Base-by-base conservation (phyloP, 2,329 filamentous ascomycete species). In the Coniochaeta sp. region DNA sequence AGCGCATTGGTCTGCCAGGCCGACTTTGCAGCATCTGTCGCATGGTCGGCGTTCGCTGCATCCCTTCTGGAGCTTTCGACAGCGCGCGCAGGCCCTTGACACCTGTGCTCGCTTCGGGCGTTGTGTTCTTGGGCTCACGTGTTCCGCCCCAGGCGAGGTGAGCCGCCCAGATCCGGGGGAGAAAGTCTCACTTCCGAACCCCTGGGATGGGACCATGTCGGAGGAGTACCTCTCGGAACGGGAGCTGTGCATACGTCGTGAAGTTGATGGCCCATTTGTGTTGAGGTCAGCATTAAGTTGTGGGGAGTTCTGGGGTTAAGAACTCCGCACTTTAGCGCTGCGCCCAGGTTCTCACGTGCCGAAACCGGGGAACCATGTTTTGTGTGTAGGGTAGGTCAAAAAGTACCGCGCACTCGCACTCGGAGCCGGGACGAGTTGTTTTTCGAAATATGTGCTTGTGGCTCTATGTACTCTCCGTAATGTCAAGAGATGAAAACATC, bases 11-110 rank as follows among this genome's bases (percentile, higher is more conserved):
- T 70, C 64, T 4, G 58, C 67, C 12, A 73, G 58, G n/a, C 71
- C 72, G 13, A 70, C 68, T 32, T 67, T 65, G 52, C 67, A 56
- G 59, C 72, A 75, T 49, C 72, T 61, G 50, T 64, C 64, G 59
- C 72, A 75, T 10, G 72, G 72, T 40, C 72, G 62, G 48, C 64
- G 67, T 57, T 75, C 71, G 59, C 67, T 74, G 57, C 72, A 75
- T 1, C 71, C 71, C 28, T 72, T 65, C 27, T 72, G 68, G 12
- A 74, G 62, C 16, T 61, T 63, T 55, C 71, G 71, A 61, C 72
- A 75, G 20, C 72, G 63, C 27, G 66, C 64, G 51, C 72, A 75
- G 7, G 72, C 72, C 26, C 69, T 62, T 8, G 72, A 69, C 7
- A 75, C 72, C 53, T 74, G 71, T 18, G 63, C 60, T 20, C 71